Evolutionary conservation across 1,284 basidiomycete genomes (phyloP), one percentile per base, ranked within the genome.

Genomic region (Ganoderma lucidum): DNA sequence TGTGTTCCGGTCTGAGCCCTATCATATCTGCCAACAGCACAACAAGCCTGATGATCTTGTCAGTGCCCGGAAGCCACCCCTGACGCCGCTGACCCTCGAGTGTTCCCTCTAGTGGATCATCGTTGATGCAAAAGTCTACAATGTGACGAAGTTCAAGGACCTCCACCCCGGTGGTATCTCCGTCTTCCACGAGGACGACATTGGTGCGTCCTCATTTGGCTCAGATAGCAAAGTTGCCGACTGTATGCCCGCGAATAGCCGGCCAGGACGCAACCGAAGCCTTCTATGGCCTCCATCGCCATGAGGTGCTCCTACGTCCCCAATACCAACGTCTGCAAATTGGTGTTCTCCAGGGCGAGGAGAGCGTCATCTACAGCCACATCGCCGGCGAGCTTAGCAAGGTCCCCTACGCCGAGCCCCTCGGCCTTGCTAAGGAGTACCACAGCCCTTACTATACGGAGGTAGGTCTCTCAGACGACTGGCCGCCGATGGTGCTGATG

Each of bases 231-330:
- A 5, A n/a, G 8, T 8, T 12, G 6, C 66, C 62, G 88, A 69
- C 72, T 87, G 83, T 19, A 71, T 44, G 9, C n/a, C 4, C 9
- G 6, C 44, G 45, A 59, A 63, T 62, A 74, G 77, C 91, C 69
- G 94, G 93, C 1, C 87, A 94, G 79, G 95, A 97, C 79, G 94
- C 93, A 2, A 96, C 95, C 0, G 93, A 95, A 66, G 88, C 87
- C 1, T 96, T 96, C 83, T 96, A 92, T 75, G 89, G 91, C 64
- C 87, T 97, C 56, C 95, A 97, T 80, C 86, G 93, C 56, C 88
- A 90, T 67, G 94, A 96, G 74, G 87, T 96, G 8, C 86, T 97
- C 53, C 81, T 85, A 73, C 90, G 89, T 74, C 91, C 92, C 4
- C 90, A 93, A 77, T 95, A 94, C 77, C 78, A 84, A 63, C 88